Base-by-base conservation (phyloP, 1,284 basidiomycete genomes). In the Takashimella tepidaria region DNA sequence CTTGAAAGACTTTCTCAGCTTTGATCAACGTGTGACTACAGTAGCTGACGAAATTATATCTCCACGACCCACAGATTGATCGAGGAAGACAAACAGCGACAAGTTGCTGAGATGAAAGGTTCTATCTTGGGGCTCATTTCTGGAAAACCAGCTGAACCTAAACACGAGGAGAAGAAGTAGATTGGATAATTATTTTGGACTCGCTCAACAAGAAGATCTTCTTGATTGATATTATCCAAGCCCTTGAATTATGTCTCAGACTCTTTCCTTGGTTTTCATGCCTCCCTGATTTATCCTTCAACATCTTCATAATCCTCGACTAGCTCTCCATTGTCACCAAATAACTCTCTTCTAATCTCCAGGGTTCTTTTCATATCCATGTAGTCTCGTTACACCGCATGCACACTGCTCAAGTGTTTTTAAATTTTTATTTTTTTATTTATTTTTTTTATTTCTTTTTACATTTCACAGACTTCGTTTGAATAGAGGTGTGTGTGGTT, bases 81-180 rank as follows among this genome's bases (percentile, higher is more conserved):
- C 55, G 79, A 80, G 65, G 81, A 81, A 57, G 91, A 97, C 66
- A 85, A 85, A 70, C 82, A 90, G 69, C 82, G 84, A 49, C 84
- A 88, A 79, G 77, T 84, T 65, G 80, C 80, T 53, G 81, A 82
- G 68, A 70, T 69, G 67, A 81, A 70, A 59, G 81, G 79, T 0
- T 78, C 75, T 4, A 51, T 83, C 31, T 73, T 79, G 51, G 74
- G 78, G 24, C 69, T 76, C 45, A 57, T 81, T 26, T 68, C 72
- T 31, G 70, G 69, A 16, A 62, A 61, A 43, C 54, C 57, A 25
- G 60, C 58, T 20, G 56, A 59, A 27, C 59, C 62, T 24, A 49
- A 54, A 31, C 58, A 51, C 26, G 42, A 41, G 23, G 48, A 47
- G 51, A 47, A 41, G 21, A 20, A 20, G 22, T 43, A 21, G 42